A percentile compares a stretch with the other conserved stretches of the same genome.
Conservation (phyloP, 345 rosid species). For the Populus ilicifolia region DNA sequence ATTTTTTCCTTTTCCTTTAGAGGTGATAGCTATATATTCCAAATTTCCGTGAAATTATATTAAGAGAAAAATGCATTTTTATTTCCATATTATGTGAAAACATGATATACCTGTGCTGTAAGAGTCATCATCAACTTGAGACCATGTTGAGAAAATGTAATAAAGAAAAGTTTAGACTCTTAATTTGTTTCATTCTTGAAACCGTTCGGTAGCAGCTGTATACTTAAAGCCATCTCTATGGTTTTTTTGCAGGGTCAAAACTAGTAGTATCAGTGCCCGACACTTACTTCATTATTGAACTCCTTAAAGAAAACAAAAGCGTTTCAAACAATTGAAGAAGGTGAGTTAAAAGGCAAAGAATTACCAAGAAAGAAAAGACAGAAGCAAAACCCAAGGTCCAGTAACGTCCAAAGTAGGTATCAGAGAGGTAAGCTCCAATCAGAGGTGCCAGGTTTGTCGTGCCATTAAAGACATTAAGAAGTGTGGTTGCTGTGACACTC, state of each 20-base stretch:
- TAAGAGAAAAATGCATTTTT: not conserved
- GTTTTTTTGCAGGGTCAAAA: not conserved
- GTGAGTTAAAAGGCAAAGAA: too few relatives aligned
- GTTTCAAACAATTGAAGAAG: not conserved
- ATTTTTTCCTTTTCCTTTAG: too few relatives aligned
- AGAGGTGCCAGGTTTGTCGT: constrained; percentile 31
- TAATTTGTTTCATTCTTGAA: not conserved
- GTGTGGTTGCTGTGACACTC: constrained; percentile 29
- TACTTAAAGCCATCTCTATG: not conserved
- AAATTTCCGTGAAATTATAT: not conserved
- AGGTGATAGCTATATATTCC: too few relatives aligned
- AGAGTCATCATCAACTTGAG: not conserved
- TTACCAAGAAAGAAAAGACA: constrained; percentile 28
- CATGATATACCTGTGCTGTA: not conserved
- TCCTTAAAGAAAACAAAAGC: too few relatives aligned
- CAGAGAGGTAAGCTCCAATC: constrained; percentile 39
- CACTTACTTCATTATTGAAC: not conserved
- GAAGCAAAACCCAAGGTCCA: constrained; percentile 32
- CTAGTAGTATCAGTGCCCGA: not conserved
- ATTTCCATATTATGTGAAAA: not conserved
- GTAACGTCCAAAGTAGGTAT: constrained; percentile 35
- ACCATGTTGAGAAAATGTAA: not conserved
- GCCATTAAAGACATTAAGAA: constrained; percentile 31
- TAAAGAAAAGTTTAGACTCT: not conserved
- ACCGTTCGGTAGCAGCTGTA: not conserved